phyloP scores from a whole-genome alignment of 176 grass and related monocot species.

The Oryza australiensis region DNA sequence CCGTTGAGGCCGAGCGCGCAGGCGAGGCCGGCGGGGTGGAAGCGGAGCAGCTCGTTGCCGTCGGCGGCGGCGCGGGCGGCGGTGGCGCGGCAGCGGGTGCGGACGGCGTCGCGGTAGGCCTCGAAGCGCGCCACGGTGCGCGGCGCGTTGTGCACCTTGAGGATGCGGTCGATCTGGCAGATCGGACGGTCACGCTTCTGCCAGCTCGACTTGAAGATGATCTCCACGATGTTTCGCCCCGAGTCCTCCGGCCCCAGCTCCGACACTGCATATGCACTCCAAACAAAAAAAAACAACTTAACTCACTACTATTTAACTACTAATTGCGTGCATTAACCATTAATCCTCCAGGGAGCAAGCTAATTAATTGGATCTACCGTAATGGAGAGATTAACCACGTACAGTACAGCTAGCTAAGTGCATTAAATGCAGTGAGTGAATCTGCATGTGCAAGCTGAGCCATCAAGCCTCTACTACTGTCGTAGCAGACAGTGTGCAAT shows the following conservation, averaged over 20 bases:
- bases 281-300: too few relatives aligned
- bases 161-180: constrained; percentile 77
- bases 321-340: neutral
- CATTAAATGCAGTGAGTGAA: neutral
- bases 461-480: too few relatives aligned
- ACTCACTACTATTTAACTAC: too few relatives aligned
- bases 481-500: constrained; percentile 17
- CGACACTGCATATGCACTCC: constrained; percentile 49
- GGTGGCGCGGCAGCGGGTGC: constrained; percentile 41
- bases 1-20: constrained; percentile 68
- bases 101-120: constrained; percentile 81
- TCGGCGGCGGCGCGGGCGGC: constrained; percentile 65
- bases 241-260: constrained; percentile 92
- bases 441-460: neutral
- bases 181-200: constrained; percentile 68
- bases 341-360: neutral
- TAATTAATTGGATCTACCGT: neutral
- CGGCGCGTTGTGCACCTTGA: constrained; percentile 73
- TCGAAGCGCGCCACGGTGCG: constrained; percentile 91
- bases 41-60: constrained; percentile 96
- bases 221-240: constrained; percentile 93
- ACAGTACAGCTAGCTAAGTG: neutral
- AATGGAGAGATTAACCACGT: neutral
- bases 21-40: constrained; percentile 66
- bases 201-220: constrained; percentile 99